Evolutionary conservation across 371 early-diverging fungal genomes (phyloP).

Genomic region (Hamiltosporidium tvaerminnensis): DNA sequence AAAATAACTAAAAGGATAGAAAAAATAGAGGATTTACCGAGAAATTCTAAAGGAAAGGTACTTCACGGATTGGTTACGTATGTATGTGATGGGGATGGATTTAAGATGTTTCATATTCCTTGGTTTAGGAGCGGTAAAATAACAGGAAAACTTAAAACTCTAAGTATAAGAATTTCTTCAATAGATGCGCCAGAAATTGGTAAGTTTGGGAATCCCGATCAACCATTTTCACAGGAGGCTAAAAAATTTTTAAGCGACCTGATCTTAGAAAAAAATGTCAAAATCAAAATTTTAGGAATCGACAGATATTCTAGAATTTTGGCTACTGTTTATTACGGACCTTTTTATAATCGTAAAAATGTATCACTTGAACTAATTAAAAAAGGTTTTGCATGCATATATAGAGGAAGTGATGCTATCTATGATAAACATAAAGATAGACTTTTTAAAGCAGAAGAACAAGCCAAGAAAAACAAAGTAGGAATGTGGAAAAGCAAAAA

Average conservation of each 20-base stretch:
- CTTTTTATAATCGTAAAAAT: conserved; percentile 1
- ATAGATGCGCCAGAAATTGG: conserved; percentile 34
- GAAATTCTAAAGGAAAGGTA: not conserved
- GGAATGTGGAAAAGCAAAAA: too few species aligned
- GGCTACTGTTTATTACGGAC: conserved; percentile 11
- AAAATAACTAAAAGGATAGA: not conserved
- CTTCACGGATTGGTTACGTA: conserved; percentile 21
- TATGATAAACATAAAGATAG: conserved; percentile 8
- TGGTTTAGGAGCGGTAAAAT: conserved; percentile 1
- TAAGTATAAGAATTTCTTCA: conserved; percentile 20
- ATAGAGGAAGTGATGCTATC: conserved; percentile 13
- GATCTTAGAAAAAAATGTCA: conserved; percentile 2
- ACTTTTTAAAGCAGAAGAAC: conserved; percentile 6
- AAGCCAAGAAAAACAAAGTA: conserved; percentile 16
- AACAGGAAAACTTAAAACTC: not conserved
- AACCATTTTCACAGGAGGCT: conserved; percentile 21
- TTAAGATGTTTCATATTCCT: conserved; percentile 21
- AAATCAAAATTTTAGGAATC: conserved; percentile 9
- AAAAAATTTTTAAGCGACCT: conserved; percentile 7
- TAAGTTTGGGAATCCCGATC: conserved; percentile 16
- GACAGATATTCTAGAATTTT: conserved; percentile 26
- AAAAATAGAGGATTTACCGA: conserved; percentile 5
- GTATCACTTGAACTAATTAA: conserved; percentile 19
- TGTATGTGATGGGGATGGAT: conserved; percentile 36
- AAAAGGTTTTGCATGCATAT: conserved; percentile 30